Base-by-base conservation (phyloP, 2,329 filamentous ascomycete species). In the Fusarium metavorans region DNA sequence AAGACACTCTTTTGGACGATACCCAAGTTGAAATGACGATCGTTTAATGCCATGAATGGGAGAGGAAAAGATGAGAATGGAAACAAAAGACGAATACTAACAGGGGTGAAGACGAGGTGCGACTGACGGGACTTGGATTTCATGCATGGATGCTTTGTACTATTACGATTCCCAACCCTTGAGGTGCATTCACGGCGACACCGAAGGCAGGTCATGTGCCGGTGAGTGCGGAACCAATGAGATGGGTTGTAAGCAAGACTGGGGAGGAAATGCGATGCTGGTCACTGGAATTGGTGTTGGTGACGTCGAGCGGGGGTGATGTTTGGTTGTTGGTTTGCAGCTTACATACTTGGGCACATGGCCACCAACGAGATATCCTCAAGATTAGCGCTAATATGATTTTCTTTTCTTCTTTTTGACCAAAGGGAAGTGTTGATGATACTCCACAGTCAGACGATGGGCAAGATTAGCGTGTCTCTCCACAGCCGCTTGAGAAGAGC, bases 1-100 rank as follows among this genome's bases (percentile, higher is more conserved):
- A 71, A 72, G 48, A 73, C 73, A 74, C 73, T 77, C 76, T 70
- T 79, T 80, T 71, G 70, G 70, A 79, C 72, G 73, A 80, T 80
- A 77, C 78, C 77, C 75, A 76, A 68, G 72, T 72, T 78, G 76
- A 77, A 64, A 76, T 74, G 67, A 78, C 76, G 66, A 77, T 76
- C 73, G 66, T 77, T 75, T 78, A 72, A 78, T 78, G 77, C 67
- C 70, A 71, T 68, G 69, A 70, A 37, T 16, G 20, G 63, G 59
- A 50, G 69, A 63, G 35, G 11, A 23, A 64, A 35, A 52, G 56
- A 37, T 52, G 67, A 72, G 45, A 75, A 67, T 73, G 72, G 56
- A 64, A 23, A 43, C 45, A 35, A 54, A 54, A 61, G 23, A 23
- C 18, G 67, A 60, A 63, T 66, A 72, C 62, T 60, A 61, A 66